A percentile compares a stretch with the other conserved stretches of the same genome.
Conservation (phyloP, 1,284 basidiomycete species). For the Trichosporon faecale region DNA sequence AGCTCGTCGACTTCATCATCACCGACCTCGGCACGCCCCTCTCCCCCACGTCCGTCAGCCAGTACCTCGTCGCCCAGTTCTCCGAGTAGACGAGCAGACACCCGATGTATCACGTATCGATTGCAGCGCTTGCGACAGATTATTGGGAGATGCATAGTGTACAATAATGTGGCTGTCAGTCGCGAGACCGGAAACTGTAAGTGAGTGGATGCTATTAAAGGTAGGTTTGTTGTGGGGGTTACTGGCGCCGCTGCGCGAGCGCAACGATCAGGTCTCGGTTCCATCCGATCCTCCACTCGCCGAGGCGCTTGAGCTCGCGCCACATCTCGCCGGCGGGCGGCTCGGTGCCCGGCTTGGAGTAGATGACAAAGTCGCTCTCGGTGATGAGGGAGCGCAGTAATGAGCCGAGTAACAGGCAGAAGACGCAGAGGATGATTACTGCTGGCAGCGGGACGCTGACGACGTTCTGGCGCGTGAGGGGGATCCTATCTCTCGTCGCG, state of each 20-base stretch:
- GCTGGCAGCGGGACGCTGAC: conserved; percentile 45
- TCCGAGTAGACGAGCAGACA: conserved; percentile 32
- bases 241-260: conserved; percentile 32
- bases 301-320: conserved; percentile 74
- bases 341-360: conserved; percentile 60
- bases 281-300: conserved; percentile 58
- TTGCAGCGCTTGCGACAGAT: not conserved
- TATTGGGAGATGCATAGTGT: conserved; percentile 5
- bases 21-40: conserved; percentile 51
- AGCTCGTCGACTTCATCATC: conserved; percentile 53
- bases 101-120: not conserved
- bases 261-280: conserved; percentile 56
- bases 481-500: not conserved
- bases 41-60: conserved; percentile 49
- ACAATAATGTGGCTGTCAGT: not conserved
- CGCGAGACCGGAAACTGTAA: not conserved
- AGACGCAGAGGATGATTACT: conserved; percentile 73
- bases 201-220: conserved; percentile 1
- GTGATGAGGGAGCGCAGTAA: conserved; percentile 79
- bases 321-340: conserved; percentile 58
- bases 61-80: conserved; percentile 53
- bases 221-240: not conserved
- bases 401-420: conserved; percentile 87
- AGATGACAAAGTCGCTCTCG: conserved; percentile 76
- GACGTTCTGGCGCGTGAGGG: conserved; percentile 12